Conservation (phyloP, 306 rosid species). For the Prinsepia uniflora region DNA sequence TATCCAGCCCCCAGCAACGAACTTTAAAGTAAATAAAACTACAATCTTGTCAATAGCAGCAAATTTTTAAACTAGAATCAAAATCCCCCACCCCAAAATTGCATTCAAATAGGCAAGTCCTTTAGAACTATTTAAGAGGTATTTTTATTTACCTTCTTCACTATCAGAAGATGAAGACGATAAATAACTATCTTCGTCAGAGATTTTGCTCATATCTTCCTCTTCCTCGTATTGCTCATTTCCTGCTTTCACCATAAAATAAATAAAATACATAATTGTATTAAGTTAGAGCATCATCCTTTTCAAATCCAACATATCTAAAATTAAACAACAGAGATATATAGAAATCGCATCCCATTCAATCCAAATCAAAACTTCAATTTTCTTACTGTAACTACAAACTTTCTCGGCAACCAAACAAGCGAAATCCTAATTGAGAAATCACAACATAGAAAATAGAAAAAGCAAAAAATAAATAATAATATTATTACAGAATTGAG, state of each 20-base stretch:
- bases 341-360: background rate
- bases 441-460: background rate
- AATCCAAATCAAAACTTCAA: background rate
- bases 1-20: background rate
- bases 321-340: background rate
- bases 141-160: slow-evolving; percentile 7
- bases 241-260: slow-evolving; percentile 1
- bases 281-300: background rate
- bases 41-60: background rate
- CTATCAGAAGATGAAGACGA: slow-evolving; percentile 8
- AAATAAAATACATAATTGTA: background rate
- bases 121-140: background rate
- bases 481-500: background rate
- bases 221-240: background rate
- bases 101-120: too few relatives aligned
- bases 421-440: background rate
- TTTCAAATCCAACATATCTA: background rate
- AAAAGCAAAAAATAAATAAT: background rate
- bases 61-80: background rate
- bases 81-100: background rate
- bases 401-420: background rate
- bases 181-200: background rate
- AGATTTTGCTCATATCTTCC: background rate
- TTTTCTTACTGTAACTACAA: background rate
- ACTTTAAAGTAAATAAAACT: background rate